Evolutionary conservation across 2,329 filamentous ascomycete genomes (phyloP).

Genomic region (Stemphylium beticola): DNA sequence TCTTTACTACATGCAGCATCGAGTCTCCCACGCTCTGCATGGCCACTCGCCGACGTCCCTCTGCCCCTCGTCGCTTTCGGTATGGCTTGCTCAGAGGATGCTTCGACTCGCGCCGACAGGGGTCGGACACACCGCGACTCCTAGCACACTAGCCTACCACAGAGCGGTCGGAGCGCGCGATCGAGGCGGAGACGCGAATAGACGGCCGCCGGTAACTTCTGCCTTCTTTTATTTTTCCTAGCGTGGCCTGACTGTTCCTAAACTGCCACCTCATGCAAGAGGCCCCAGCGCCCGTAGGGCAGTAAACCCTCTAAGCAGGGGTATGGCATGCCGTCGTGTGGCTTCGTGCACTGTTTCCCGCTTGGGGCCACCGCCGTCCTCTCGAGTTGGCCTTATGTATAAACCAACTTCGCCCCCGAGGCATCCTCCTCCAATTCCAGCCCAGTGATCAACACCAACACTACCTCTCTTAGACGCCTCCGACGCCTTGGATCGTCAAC

Average conservation of each 20-base stretch:
- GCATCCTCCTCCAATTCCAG: slow-evolving; percentile 35
- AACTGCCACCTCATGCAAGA: slow-evolving; percentile 44
- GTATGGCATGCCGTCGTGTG: slow-evolving; percentile 34
- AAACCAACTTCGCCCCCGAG: slow-evolving; percentile 47
- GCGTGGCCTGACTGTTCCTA: slow-evolving; percentile 43
- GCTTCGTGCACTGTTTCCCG: slow-evolving; percentile 38
- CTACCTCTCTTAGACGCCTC: slow-evolving; percentile 26
- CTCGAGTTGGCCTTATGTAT: slow-evolving; percentile 41
- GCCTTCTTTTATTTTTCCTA: slow-evolving; percentile 48
- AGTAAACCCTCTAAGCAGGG: slow-evolving; percentile 33
- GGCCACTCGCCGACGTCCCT: slow-evolving; percentile 30
- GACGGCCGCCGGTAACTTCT: slow-evolving; percentile 37
- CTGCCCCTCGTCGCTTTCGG: slow-evolving; percentile 28
- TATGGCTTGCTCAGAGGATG: slow-evolving; percentile 26
- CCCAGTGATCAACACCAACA: slow-evolving; percentile 42
- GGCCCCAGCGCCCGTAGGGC: slow-evolving; percentile 42
- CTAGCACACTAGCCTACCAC: slow-evolving; percentile 35
- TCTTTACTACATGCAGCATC: slow-evolving; percentile 33
- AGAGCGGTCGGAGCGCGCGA: slow-evolving; percentile 48
- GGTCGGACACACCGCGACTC: slow-evolving; percentile 46
- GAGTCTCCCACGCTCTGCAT: slow-evolving; percentile 24
- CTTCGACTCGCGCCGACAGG: slow-evolving; percentile 29
- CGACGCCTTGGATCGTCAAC: slow-evolving; percentile 16
- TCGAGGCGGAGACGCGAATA: slow-evolving; percentile 42
- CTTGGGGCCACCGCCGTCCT: slow-evolving; percentile 38